phyloP scores from a whole-genome alignment of 345 rosid species.

The Clausena lansium region DNA sequence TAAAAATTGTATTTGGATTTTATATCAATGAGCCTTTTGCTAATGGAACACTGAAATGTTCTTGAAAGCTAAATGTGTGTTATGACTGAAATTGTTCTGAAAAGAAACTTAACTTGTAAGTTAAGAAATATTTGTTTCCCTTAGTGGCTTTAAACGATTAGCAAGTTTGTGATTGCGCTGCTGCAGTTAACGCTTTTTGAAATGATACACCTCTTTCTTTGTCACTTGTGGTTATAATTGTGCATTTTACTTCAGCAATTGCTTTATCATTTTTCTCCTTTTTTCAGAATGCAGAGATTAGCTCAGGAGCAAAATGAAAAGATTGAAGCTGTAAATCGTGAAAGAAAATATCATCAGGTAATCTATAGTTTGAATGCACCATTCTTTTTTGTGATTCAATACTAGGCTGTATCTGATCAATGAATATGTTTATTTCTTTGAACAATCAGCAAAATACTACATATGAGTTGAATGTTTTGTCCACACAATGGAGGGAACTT shows the following conservation, averaged over 20 bases:
- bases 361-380: constrained; percentile 11
- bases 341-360: constrained; percentile 96
- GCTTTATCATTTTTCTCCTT: not conserved
- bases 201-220: not conserved
- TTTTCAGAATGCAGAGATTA: constrained; percentile 71
- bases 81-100: not conserved
- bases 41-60: not conserved
- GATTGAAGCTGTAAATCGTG: constrained; percentile 90
- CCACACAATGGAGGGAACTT: constrained; percentile 91
- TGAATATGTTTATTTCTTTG: constrained; percentile 12
- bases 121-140: not conserved
- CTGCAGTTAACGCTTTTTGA: not conserved
- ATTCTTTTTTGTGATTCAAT: constrained; percentile 7
- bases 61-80: not conserved
- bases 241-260: not conserved
- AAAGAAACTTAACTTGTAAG: not conserved
- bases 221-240: not conserved
- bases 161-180: not conserved
- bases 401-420: constrained; percentile 4
- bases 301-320: constrained; percentile 76
- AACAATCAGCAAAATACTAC: constrained; percentile 79
- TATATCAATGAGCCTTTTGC: not conserved
- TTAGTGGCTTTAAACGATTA: not conserved
- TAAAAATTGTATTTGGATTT: not conserved
- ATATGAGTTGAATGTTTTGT: constrained; percentile 79